These are phyloP conservation scores for Metschnikowia shivogae DNA, from an alignment of 805 yeast genomes.

Conservation along the genomic window DNA sequence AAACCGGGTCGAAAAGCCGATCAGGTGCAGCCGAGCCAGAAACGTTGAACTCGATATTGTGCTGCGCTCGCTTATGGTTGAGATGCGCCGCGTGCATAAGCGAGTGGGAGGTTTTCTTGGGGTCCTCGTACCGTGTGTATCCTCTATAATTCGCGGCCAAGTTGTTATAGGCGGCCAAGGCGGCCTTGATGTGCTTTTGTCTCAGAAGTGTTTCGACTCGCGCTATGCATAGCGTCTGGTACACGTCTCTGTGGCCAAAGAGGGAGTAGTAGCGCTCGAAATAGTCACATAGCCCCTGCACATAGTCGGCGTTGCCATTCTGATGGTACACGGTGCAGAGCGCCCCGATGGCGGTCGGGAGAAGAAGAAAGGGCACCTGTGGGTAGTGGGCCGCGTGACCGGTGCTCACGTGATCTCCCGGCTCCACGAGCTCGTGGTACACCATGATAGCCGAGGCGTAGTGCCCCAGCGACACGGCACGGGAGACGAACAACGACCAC, in stretches of 20 bases:
- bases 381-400: slow-evolving; percentile 16
- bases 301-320: slow-evolving; percentile 22
- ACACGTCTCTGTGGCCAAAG: slow-evolving; percentile 25
- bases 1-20: background rate
- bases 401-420: slow-evolving; percentile 9
- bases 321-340: slow-evolving; percentile 28
- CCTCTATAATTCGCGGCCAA: slow-evolving; percentile 19
- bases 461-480: slow-evolving; percentile 23
- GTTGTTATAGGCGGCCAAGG: slow-evolving; percentile 23
- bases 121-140: slow-evolving; percentile 11
- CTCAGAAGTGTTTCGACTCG: slow-evolving; percentile 31
- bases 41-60: slow-evolving; percentile 17
- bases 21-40: background rate
- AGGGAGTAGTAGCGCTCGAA: slow-evolving; percentile 38
- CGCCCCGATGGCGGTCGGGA: slow-evolving; percentile 23
- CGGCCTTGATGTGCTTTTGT: slow-evolving; percentile 18
- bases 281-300: slow-evolving; percentile 30
- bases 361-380: slow-evolving; percentile 30
- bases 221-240: slow-evolving; percentile 24
- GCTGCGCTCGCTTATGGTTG: slow-evolving; percentile 12
- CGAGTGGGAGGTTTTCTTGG: slow-evolving; percentile 7
- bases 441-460: slow-evolving; percentile 30
- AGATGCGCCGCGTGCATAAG: slow-evolving; percentile 10
- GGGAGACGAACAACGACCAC: slow-evolving; percentile 29
- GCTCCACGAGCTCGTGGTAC: slow-evolving; percentile 35